phyloP scores from a whole-genome alignment of 495 filamentous ascomycete species.

The Glarea lozoyensis region DNA sequence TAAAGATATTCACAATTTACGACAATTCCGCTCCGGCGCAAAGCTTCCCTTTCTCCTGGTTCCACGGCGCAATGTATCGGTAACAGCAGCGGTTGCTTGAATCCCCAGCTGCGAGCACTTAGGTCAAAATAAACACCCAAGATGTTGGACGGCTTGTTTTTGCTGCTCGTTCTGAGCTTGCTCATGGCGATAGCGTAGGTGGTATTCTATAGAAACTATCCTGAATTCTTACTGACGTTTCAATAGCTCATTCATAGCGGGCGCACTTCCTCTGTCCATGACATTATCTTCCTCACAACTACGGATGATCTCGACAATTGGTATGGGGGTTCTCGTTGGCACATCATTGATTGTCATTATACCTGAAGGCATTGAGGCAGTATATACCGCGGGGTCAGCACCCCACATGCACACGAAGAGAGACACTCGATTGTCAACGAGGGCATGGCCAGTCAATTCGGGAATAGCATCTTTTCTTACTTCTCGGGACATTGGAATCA shows the following conservation, averaged over 20 bases:
- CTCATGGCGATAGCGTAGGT: slow-evolving; percentile 93
- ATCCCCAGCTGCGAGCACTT: too few relatives aligned
- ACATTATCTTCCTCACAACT: slow-evolving; percentile 82
- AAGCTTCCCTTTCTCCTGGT: too few relatives aligned
- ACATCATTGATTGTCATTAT: slow-evolving; percentile 96
- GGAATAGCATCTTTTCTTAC: too few relatives aligned
- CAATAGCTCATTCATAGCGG: slow-evolving; percentile 85
- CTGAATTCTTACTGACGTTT: not conserved
- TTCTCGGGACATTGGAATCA: too few relatives aligned
- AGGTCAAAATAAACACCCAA: too few relatives aligned
- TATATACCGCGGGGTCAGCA: slow-evolving; percentile 43
- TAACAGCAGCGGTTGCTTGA: too few relatives aligned
- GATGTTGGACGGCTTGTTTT: slow-evolving; percentile 70
- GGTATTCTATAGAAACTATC: not conserved
- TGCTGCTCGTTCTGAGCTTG: slow-evolving; percentile 70
- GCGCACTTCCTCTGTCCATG: slow-evolving; percentile 85
- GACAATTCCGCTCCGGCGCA: too few relatives aligned
- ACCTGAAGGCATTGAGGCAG: slow-evolving; percentile 88
- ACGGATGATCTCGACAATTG: slow-evolving; percentile 82
- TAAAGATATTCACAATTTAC: too few relatives aligned
- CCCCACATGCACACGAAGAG: slow-evolving; percentile 13
- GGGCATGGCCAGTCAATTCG: slow-evolving; percentile 4
- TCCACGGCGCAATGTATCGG: too few relatives aligned
- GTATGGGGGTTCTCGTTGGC: slow-evolving; percentile 88
- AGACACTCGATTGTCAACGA: slow-evolving; percentile 1